Evolutionary conservation across 2,329 filamentous ascomycete genomes (phyloP), one percentile per base, ranked within the genome.

Genomic region (Colletotrichum chlorophyti): DNA sequence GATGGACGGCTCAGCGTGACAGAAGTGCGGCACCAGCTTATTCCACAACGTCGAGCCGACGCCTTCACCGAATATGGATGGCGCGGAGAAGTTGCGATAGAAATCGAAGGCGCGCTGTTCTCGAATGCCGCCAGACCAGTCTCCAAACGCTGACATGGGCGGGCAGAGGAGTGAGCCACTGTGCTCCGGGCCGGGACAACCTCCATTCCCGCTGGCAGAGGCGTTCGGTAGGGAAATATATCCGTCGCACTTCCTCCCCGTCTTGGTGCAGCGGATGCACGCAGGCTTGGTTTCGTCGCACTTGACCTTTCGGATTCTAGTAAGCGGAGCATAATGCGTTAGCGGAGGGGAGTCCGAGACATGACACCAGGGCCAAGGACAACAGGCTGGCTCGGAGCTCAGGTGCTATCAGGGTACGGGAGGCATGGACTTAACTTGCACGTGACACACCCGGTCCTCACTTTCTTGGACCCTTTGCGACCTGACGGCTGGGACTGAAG

Each of bases 201-300:
- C 19, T 63, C 55, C 1, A 48, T 57, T 46, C 9, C 67, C 65
- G 51, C 17, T 17, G 19, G 17, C 66, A 57, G 63, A 27, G 66
- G 62, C 47, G 68, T 60, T 9, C 70, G 65, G 54, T 86, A 85
- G 57, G n/a, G n/a, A n/a, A n/a, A n/a, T n/a, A n/a, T n/a, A n/a
- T n/a, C 83, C 83, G 65, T 86, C 83, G 65, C 83, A 86, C 63
- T 76, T 79, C 49, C 83, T 76, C 11, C 83, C 82, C 3, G 83
- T 84, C 53, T 78, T 81, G 29, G 75, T 76, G 64, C 83, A 86
- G 54, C 81, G 78, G 31, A 76, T 68, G 63, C 83, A 86, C 34
- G 68, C 71, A 1, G 83, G 83, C 53, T 80, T 83, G 15, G 69
- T 71, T 69, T 85, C 83, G 61, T 84, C 82, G 66, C 83, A 86